A percentile compares a stretch with the other conserved stretches of the same genome.
Conservation (phyloP, 208 protist species). For the Leishmania tarentolae region DNA sequence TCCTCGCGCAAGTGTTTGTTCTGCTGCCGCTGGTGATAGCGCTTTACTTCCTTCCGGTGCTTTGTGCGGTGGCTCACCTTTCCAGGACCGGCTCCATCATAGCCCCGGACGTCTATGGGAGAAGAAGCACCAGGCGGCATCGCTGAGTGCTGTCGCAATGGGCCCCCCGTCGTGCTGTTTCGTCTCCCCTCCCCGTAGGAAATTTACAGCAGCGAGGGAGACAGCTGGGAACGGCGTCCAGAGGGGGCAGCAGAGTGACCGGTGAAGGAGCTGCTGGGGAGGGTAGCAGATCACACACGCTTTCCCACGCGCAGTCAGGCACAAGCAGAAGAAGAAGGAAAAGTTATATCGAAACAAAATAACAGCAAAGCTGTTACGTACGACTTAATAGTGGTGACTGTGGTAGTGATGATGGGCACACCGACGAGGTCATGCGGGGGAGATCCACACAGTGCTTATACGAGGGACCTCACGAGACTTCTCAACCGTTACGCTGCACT, state of each 20-base stretch:
- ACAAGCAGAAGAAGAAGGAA: not conserved
- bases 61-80: conserved; percentile 38
- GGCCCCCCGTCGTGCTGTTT: not conserved
- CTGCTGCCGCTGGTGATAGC: conserved; percentile 58
- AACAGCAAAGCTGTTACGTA: not conserved
- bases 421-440: not conserved
- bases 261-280: not conserved
- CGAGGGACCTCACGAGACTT: not conserved
- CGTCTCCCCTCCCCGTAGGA: not conserved
- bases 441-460: not conserved
- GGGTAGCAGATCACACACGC: too few relatives aligned
- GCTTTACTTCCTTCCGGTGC: conserved; percentile 78
- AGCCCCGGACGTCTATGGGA: not conserved
- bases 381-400: not conserved
- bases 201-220: not conserved
- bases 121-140: not conserved
- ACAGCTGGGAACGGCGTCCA: not conserved
- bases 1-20: conserved; percentile 40
- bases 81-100: not conserved
- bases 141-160: not conserved
- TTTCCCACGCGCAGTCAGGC: too few relatives aligned
- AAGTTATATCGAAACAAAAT: not conserved
- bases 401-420: not conserved
- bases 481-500: not conserved
- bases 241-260: not conserved